Evolutionary conservation across 75 land plant genomes (phyloP).

Genomic region (Picea glauca): DNA sequence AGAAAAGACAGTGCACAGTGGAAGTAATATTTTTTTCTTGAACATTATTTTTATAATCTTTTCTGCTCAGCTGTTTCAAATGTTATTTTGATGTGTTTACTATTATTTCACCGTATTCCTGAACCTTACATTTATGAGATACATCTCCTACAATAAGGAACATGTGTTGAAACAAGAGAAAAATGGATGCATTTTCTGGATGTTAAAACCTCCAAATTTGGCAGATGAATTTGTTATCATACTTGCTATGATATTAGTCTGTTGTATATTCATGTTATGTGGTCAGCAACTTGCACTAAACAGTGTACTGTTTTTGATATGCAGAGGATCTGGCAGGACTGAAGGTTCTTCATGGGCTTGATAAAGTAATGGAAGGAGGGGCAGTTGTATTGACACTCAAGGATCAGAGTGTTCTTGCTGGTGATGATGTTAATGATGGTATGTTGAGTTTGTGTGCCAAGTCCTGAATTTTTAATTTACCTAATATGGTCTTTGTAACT

Average conservation of each 20-base stretch:
- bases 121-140: not conserved
- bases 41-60: not conserved
- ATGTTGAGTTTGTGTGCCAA: not conserved
- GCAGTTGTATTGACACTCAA: conserved; percentile 97
- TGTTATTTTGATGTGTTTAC: not conserved
- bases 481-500: not conserved
- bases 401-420: conserved; percentile 79
- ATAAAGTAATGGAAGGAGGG: conserved; percentile 95
- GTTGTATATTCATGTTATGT: not conserved
- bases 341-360: conserved; percentile 97
- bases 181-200: not conserved
- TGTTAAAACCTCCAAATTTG: not conserved
- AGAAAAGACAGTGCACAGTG: conserved; percentile 12
- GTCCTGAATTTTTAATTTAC: not conserved
- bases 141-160: too few relatives aligned
- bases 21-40: conserved; percentile 25
- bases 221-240: not conserved
- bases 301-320: conserved; percentile 10
- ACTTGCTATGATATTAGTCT: not conserved
- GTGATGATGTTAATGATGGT: conserved; percentile 92
- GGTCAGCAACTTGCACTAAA: not conserved
- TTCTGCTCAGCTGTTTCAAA: not conserved
- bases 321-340: conserved; percentile 88
- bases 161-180: not conserved
- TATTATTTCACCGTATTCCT: too few relatives aligned